phyloP scores from a whole-genome alignment of 1,284 basidiomycete species.

The Porogramme epimiltina region DNA sequence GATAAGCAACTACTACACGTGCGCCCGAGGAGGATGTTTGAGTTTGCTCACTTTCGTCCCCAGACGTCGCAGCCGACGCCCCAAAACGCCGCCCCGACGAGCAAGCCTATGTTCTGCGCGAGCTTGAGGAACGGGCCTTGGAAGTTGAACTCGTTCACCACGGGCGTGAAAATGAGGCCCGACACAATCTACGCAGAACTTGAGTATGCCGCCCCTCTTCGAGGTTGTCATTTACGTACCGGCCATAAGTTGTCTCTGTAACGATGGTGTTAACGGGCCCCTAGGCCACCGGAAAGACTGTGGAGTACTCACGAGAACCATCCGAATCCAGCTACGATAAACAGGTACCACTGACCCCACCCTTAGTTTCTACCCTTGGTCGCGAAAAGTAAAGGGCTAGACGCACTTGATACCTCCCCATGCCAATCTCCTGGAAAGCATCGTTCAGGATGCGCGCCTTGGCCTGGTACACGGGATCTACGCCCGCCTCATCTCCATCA shows the following conservation, averaged over 20 bases:
- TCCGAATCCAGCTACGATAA: slow-evolving; percentile 63
- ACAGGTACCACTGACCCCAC: slow-evolving; percentile 46
- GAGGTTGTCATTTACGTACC: slow-evolving; percentile 30
- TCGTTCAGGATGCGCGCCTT: slow-evolving; percentile 66
- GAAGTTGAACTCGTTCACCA: slow-evolving; percentile 55
- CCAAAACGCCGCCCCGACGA: slow-evolving; percentile 71
- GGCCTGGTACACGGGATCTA: slow-evolving; percentile 65
- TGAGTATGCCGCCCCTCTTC: too few species aligned
- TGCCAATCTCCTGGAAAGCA: slow-evolving; percentile 71
- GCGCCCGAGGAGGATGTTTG: slow-evolving; percentile 4
- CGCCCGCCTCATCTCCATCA: slow-evolving; percentile 35
- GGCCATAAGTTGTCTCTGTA: slow-evolving; percentile 67
- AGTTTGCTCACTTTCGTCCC: slow-evolving; percentile 62
- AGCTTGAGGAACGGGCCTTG: slow-evolving; percentile 56
- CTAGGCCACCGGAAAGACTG: too few species aligned
- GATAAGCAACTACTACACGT: not conserved
- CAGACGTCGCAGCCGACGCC: slow-evolving; percentile 61
- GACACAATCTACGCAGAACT: slow-evolving; percentile 46
- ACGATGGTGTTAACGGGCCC: not conserved
- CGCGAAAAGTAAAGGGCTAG: too few species aligned
- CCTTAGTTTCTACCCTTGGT: too few species aligned
- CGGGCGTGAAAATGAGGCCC: slow-evolving; percentile 56
- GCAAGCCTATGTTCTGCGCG: slow-evolving; percentile 57
- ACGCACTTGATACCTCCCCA: slow-evolving; percentile 43
- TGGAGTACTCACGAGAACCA: slow-evolving; percentile 61